phyloP scores from a whole-genome alignment of 257 asterid genomes.

The Knoxia roxburghii region DNA sequence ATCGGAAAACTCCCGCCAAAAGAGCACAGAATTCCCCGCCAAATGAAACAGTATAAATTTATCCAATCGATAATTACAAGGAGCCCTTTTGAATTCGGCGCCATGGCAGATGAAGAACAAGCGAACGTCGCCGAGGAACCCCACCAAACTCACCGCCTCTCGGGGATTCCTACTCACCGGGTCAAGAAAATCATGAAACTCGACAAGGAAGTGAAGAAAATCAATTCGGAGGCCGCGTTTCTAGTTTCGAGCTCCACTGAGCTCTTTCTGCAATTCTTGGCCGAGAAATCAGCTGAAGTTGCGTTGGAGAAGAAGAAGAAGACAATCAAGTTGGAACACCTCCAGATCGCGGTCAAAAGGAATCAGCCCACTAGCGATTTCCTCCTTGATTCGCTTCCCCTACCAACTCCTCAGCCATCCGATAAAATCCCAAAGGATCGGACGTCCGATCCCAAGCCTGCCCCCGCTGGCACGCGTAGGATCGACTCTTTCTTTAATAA shows the following conservation, averaged over 20 bases:
- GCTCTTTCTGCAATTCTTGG: conserved; percentile 68
- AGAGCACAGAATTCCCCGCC: not conserved
- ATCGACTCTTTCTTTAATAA: conserved; percentile 77
- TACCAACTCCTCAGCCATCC: conserved; percentile 40
- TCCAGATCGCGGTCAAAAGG: conserved; percentile 60
- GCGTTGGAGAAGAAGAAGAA: conserved; percentile 69
- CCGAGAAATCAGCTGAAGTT: conserved; percentile 69
- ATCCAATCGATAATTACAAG: not conserved
- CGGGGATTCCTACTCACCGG: conserved; percentile 59
- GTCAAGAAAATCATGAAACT: conserved; percentile 73
- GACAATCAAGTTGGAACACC: conserved; percentile 49
- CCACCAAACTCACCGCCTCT: conserved; percentile 32
- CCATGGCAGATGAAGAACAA: conserved; percentile 41
- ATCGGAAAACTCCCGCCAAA: not conserved
- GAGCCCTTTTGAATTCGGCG: not conserved
- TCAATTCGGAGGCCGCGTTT: conserved; percentile 69
- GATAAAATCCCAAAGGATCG: conserved; percentile 29
- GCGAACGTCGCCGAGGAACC: conserved; percentile 26
- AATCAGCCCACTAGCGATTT: conserved; percentile 83
- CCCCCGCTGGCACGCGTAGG: conserved; percentile 50
- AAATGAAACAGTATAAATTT: not conserved
- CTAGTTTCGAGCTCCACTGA: conserved; percentile 69
- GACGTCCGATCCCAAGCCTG: conserved; percentile 34
- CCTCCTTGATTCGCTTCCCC: conserved; percentile 72
- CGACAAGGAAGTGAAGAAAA: conserved; percentile 68